Evolutionary conservation across 176 grass and related monocot genomes (phyloP).

Genomic region (Pontederia paniculata): DNA sequence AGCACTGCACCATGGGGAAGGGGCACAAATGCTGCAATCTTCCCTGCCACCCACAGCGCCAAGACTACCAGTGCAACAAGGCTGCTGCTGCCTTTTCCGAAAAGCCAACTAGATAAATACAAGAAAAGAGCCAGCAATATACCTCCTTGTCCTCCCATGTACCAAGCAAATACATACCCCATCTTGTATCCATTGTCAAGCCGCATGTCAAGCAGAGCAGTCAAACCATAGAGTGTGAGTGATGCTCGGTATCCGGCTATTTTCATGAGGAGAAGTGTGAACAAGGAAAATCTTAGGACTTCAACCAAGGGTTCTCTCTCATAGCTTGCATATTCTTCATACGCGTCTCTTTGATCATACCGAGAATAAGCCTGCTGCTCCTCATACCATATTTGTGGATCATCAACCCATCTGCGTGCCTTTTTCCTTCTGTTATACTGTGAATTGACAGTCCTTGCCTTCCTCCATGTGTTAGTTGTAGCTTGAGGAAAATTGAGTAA

Average conservation of each 20-base stretch:
- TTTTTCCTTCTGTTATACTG: constrained; percentile 12
- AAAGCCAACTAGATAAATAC: constrained; percentile 25
- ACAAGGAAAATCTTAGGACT: constrained; percentile 18
- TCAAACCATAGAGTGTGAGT: constrained; percentile 9
- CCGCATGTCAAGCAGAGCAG: constrained; percentile 14
- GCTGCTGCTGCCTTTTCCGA: constrained; percentile 27
- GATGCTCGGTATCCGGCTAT: constrained; percentile 15
- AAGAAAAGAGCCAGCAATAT: constrained; percentile 20
- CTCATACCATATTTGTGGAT: not conserved
- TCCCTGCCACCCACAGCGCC: constrained; percentile 17
- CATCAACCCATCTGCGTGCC: constrained; percentile 13
- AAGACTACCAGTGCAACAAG: constrained; percentile 13
- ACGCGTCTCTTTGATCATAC: constrained; percentile 3
- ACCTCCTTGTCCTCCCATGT: constrained; percentile 16
- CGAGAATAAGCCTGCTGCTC: constrained; percentile 9
- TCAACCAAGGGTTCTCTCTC: constrained; percentile 14
- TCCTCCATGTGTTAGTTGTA: not conserved
- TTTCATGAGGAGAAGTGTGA: constrained; percentile 15
- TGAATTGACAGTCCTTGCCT: not conserved
- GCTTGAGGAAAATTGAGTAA: not conserved
- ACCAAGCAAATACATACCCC: constrained; percentile 21
- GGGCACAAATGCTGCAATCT: constrained; percentile 3
- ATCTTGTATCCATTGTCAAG: constrained; percentile 27
- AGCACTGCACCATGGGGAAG: constrained; percentile 23
- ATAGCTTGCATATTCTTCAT: constrained; percentile 3